phyloP scores from a whole-genome alignment of 2,329 filamentous ascomycete genomes.

The Zasmidium cellare region DNA sequence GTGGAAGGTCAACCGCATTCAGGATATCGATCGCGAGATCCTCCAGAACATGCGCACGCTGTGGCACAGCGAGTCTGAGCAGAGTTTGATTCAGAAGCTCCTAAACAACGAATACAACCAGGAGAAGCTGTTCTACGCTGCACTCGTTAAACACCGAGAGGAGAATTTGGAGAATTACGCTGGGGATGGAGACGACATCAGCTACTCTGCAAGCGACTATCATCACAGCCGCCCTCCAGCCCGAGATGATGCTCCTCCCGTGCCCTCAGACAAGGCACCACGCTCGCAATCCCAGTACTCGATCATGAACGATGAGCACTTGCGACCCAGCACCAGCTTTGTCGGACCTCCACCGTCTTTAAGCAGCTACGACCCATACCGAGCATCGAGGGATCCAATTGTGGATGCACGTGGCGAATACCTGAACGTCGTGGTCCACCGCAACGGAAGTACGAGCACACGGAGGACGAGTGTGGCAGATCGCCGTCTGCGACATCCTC shows the following conservation, averaged over 20 bases:
- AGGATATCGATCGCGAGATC: conserved; percentile 77
- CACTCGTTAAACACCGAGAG: conserved; percentile 78
- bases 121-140: conserved; percentile 89
- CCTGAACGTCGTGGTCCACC: conserved; percentile 69
- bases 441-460: conserved; percentile 41
- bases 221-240: conserved; percentile 65
- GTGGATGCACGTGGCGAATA: conserved; percentile 55
- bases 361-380: conserved; percentile 81
- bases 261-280: conserved; percentile 39
- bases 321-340: conserved; percentile 49
- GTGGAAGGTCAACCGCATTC: conserved; percentile 60
- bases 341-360: conserved; percentile 52
- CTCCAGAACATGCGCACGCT: conserved; percentile 83
- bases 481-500: conserved; percentile 42
- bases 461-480: conserved; percentile 36
- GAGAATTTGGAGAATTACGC: conserved; percentile 83
- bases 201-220: conserved; percentile 88
- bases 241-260: conserved; percentile 33
- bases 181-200: conserved; percentile 64
- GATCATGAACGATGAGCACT: conserved; percentile 56
- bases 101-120: conserved; percentile 64
- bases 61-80: conserved; percentile 83
- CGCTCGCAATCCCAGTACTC: conserved; percentile 58
- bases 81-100: conserved; percentile 70
- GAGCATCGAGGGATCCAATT: conserved; percentile 62